Percentiles rank a stretch among this genome's conserved stretches.
Evolutionary conservation across 495 filamentous ascomycete species (phyloP).

Genomic region (Chaetomium cochliodes): DNA sequence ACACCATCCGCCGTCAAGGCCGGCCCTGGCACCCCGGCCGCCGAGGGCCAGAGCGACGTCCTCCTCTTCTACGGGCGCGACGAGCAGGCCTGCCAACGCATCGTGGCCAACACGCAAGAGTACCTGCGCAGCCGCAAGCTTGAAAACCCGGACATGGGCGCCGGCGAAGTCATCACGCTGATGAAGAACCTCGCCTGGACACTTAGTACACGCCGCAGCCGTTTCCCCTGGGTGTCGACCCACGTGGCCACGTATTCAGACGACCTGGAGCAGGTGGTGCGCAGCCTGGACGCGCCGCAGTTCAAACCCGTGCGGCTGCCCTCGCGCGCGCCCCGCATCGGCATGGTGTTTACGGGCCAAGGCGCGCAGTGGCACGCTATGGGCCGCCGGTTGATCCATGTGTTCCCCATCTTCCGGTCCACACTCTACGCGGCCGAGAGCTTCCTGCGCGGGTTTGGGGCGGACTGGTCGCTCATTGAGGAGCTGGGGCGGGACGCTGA

Average conservation of each 20-base stretch:
- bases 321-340: slow-evolving; percentile 18
- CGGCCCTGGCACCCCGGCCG: background rate
- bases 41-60: background rate
- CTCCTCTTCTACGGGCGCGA: background rate
- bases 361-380: slow-evolving; percentile 53
- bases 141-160: background rate
- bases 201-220: background rate
- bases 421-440: no score
- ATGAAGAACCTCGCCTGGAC: background rate
- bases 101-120: background rate
- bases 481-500: no score
- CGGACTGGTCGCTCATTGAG: no score
- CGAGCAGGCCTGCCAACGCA: background rate
- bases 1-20: no score
- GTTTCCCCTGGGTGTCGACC: background rate
- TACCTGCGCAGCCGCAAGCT: background rate
- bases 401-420: no score
- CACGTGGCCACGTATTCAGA: no score
- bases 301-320: slow-evolving; percentile 26
- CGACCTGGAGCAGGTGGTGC: background rate
- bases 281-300: no score
- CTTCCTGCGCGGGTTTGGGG: no score
- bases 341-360: slow-evolving; percentile 43
- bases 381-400: slow-evolving; percentile 44
- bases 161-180: background rate